These are phyloP conservation scores for Pyrenopolyporus hunteri DNA, from an alignment of 495 filamentous ascomycete genomes.

Conservation along the genomic window DNA sequence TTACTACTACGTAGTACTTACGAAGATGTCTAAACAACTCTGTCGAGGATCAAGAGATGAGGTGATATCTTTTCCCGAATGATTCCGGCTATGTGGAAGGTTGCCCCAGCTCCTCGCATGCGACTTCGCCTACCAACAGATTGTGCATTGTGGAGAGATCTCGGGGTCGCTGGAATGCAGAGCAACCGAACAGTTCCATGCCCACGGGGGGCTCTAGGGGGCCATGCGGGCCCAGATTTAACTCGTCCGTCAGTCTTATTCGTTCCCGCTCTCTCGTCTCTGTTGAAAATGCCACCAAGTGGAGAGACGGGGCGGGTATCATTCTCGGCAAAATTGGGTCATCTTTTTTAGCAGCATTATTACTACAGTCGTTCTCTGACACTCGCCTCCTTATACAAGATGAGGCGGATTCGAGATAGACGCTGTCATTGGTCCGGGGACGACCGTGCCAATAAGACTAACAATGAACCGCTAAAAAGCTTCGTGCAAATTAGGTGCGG, in stretches of 20 bases:
- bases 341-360: constrained; percentile 7
- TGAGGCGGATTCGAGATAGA: background rate
- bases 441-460: constrained; percentile 12
- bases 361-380: constrained; percentile 9
- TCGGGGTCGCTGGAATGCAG: constrained; percentile 27
- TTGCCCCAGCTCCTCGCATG: constrained; percentile 6
- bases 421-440: constrained; percentile 1
- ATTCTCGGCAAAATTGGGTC: constrained; percentile 18
- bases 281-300: constrained; percentile 11
- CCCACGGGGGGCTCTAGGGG: constrained; percentile 2
- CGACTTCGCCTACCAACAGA: constrained; percentile 11
- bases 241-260: background rate
- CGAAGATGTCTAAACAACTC: background rate
- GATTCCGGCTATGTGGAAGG: background rate
- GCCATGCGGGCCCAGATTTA: constrained; percentile 15
- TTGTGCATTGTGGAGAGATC: constrained; percentile 26
- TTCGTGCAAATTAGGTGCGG: constrained; percentile 11
- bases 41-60: background rate
- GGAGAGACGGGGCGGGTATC: constrained; percentile 3
- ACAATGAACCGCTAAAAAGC: constrained; percentile 1
- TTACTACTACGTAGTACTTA: constrained; percentile 28
- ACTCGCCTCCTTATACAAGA: background rate
- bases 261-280: background rate
- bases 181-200: constrained; percentile 20
- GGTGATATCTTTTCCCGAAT: background rate